Base-by-base conservation (phyloP, 495 filamentous ascomycete genomes). In the Glarea lozoyensis region DNA sequence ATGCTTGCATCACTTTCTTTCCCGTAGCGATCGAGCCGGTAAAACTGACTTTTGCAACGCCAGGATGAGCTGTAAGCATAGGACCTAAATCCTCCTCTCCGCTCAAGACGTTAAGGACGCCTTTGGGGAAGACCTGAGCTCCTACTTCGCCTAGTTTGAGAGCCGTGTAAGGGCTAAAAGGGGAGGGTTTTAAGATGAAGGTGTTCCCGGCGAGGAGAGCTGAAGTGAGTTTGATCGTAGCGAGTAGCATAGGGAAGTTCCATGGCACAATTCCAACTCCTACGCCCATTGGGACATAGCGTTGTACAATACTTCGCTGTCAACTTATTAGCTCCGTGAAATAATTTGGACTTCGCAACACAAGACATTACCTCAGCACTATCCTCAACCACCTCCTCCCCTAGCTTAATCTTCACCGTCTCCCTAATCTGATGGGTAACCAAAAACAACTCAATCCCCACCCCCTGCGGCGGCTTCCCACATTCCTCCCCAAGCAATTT, bases 11-110 rank as follows among this genome's bases (percentile, higher is more conserved):
- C 20, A 81, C 64, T 37, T 64, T 66, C 54, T 75, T 76, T 4
- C 77, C 77, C 0, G 76, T 78, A 0, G 59, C 46, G 15, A 62
- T 70, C 1, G 70, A 75, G 0, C 77, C 77, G 1, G 77, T 81
- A 50, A 82, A 81, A 21, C 60, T 64, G 45, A 80, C 74, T 57
- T 81, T 81, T 16, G 68, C 66, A 38, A 80, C 69, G 1, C 65
- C 72, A 0, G 73, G 68, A 50, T 86, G 81, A 10, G 61, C 53
- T 0, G 65, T 72, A 2, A 76, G 43, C 61, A 60, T 56, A 0
- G 75, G 70, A 0, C 76, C 76, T 2, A 81, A 61, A 10, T 62
- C 55, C 25, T 78, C 72, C 32, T 65, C 70, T 3, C 77, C 77
- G 45, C 71, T 69, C 3, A 81, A 56, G 22, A 60, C 75, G 48